phyloP scores from a whole-genome alignment of 441 rosid genomes.

The Eruca vesicaria region DNA sequence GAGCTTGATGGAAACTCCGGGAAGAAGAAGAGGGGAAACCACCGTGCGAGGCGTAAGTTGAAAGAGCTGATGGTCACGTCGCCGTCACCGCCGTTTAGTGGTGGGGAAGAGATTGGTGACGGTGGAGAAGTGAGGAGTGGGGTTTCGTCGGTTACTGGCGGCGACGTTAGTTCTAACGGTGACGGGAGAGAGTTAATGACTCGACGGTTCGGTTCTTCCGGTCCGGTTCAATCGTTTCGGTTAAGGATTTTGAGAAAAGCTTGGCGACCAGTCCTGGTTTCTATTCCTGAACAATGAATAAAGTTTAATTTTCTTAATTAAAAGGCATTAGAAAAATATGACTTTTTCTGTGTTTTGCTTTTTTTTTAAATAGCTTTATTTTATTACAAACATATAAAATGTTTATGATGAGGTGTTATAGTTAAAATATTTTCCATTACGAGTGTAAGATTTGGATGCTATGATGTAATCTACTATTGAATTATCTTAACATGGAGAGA shows the following conservation, averaged over 20 bases:
- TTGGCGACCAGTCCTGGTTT: constrained; percentile 76
- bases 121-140: constrained; percentile 31
- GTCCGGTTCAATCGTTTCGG: constrained; percentile 49
- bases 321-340: neutral
- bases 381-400: neutral
- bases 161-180: constrained; percentile 21
- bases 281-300: constrained; percentile 70
- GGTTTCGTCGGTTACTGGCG: constrained; percentile 20
- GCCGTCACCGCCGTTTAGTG: constrained; percentile 67
- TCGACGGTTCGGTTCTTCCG: constrained; percentile 28
- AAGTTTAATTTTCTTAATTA: neutral
- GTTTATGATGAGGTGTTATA: neutral
- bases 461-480: neutral
- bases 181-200: constrained; percentile 28
- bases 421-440: neutral
- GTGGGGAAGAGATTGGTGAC: constrained; percentile 15
- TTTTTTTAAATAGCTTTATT: neutral
- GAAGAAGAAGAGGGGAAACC: constrained; percentile 34
- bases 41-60: constrained; percentile 47
- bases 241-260: constrained; percentile 66
- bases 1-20: constrained; percentile 32
- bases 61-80: constrained; percentile 73
- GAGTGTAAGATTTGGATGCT: neutral
- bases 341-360: neutral
- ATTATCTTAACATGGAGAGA: neutral